Evolutionary conservation across 2,329 filamentous ascomycete genomes (phyloP).

Genomic region (Neofusicoccum umdonicola): DNA sequence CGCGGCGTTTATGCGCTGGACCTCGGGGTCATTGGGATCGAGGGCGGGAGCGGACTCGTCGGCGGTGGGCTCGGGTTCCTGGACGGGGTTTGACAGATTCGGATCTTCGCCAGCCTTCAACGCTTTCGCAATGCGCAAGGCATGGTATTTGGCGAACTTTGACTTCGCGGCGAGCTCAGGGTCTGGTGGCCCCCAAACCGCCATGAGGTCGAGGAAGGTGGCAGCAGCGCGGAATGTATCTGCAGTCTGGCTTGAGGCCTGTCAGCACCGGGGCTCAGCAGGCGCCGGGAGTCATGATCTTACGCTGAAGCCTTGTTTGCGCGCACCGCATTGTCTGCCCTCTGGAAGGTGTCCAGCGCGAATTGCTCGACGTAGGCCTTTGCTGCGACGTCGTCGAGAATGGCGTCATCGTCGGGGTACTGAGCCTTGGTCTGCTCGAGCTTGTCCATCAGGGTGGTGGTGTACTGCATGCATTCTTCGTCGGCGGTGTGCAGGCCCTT

Average conservation of each 20-base stretch:
- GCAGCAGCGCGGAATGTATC: slow-evolving; percentile 91
- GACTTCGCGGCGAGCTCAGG: slow-evolving; percentile 79
- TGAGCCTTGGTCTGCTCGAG: slow-evolving; percentile 77
- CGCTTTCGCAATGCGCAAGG: slow-evolving; percentile 83
- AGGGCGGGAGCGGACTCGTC: slow-evolving; percentile 47
- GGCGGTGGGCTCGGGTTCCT: slow-evolving; percentile 54
- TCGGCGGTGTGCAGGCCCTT: slow-evolving; percentile 76
- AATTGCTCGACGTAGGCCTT: slow-evolving; percentile 95
- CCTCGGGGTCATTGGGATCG: slow-evolving; percentile 65
- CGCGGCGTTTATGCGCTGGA: slow-evolving; percentile 51
- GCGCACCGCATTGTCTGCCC: slow-evolving; percentile 77
- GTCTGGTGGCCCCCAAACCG: slow-evolving; percentile 77
- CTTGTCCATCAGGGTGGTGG: slow-evolving; percentile 82
- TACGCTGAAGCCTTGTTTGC: slow-evolving; percentile 81
- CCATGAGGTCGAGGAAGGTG: slow-evolving; percentile 85
- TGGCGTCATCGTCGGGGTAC: slow-evolving; percentile 74
- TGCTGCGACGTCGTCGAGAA: slow-evolving; percentile 79
- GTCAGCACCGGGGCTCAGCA: slow-evolving; percentile 13
- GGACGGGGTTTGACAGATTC: slow-evolving; percentile 76
- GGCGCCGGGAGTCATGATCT: slow-evolving; percentile 6
- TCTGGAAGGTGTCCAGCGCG: slow-evolving; percentile 79
- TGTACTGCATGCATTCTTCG: slow-evolving; percentile 76
- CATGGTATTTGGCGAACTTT: slow-evolving; percentile 96
- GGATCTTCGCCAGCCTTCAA: slow-evolving; percentile 89
- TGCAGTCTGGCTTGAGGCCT: slow-evolving; percentile 69